Conservation (phyloP, 2,329 filamentous ascomycete species). For the Cladophialophora psammophila region DNA sequence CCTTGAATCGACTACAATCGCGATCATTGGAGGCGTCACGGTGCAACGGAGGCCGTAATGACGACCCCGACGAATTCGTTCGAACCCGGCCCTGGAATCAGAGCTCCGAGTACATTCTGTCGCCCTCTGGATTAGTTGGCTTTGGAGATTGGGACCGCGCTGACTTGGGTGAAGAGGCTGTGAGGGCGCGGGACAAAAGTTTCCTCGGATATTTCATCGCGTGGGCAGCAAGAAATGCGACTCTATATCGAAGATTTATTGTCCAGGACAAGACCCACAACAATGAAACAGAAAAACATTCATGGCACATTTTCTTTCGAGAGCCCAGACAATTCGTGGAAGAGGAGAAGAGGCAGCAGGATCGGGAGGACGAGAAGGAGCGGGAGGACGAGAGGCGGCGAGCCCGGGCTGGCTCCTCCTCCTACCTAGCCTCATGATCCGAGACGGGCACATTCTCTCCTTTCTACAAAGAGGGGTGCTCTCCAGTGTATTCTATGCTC, state of each 20-base stretch:
- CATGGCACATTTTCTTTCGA: constrained; percentile 27
- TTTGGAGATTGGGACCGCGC: constrained; percentile 1
- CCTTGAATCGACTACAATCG: constrained; percentile 12
- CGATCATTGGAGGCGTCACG: constrained; percentile 6
- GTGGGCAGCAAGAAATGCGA: constrained; percentile 27
- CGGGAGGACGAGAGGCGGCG: background rate
- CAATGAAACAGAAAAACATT: constrained; percentile 23
- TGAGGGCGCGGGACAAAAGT: constrained; percentile 26
- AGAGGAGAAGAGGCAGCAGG: background rate
- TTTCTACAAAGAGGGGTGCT: too few relatives aligned
- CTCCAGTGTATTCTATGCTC: too few relatives aligned
- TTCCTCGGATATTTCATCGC: constrained; percentile 30
- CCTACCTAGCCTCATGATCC: too few relatives aligned
- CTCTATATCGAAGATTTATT: constrained; percentile 24
- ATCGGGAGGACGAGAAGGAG: background rate
- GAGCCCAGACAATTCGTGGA: constrained; percentile 4
- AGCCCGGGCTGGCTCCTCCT: background rate
- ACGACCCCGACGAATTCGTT: constrained; percentile 19
- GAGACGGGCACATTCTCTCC: too few relatives aligned
- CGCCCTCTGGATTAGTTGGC: constrained; percentile 8
- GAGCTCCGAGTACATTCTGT: constrained; percentile 16
- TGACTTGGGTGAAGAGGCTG: constrained; percentile 5
- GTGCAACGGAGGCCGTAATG: background rate
- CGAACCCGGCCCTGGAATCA: background rate
- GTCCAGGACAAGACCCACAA: constrained; percentile 24